Evolutionary conservation across 805 yeast species (phyloP), one percentile per base, ranked within the genome.

Genomic region (Saccharomyces cerevisiae): DNA sequence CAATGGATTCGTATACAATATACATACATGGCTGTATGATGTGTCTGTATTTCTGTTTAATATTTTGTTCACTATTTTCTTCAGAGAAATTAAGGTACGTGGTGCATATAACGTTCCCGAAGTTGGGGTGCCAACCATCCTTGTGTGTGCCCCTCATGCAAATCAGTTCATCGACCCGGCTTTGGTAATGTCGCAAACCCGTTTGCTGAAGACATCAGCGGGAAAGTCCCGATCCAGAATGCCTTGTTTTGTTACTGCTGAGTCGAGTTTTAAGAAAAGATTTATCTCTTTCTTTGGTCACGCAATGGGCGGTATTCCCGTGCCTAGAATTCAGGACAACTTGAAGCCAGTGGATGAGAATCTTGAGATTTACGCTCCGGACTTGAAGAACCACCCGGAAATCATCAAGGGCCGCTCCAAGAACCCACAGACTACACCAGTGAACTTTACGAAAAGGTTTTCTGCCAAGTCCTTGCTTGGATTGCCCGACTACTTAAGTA

Each of bases 91-190:
- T 48, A 74, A 87, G 52, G 81, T 87, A 0, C 74, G 90, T 51
- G 92, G 92, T 11, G 85, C 64, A 28, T 66, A 64, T 46, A 63
- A 67, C 47, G 55, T 67, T 14, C 72, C 70, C 2, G 59, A 61
- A 4, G 55, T 55, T 3, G 70, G 70, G 14, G 61, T 62, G 21
- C 85, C 91, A 0, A 80, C 85, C n/a, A 83, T 86, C 53, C 80
- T 85, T 62, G 91, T 86, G 41, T 89, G 85, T 46, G 91, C 91
- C 2, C 92, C 92, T 1, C 91, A 86, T 69, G 89, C 89, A 6
- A 89, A 89, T 70, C 96, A 90, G 71, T 91, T 91, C 66, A 89
- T 91, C 32, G 86, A 81, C 60, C 90, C 89, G 3, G 79, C 89
- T 53, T 74, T 92, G 55, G 78, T 92, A 49, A 84, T 89, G 87